Evolutionary conservation across 2,329 filamentous ascomycete species (phyloP).

Genomic region (Penicillium digitatum): DNA sequence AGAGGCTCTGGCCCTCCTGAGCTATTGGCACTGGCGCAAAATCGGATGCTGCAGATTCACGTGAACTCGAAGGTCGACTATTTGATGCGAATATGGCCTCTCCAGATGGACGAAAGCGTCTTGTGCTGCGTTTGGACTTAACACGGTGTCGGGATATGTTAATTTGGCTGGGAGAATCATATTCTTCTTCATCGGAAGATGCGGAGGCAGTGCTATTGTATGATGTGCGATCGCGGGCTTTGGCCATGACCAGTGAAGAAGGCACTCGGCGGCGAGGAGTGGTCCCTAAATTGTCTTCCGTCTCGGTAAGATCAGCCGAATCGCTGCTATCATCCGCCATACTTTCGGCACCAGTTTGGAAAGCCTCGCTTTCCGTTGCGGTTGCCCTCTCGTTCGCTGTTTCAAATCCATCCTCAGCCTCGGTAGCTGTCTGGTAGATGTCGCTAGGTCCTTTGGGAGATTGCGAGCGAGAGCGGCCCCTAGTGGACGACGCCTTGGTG

Average conservation of each 20-base stretch:
- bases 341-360: slow-evolving; percentile 85
- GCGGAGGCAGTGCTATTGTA: slow-evolving; percentile 87
- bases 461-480: slow-evolving; percentile 22
- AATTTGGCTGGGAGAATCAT: slow-evolving; percentile 60
- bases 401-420: slow-evolving; percentile 65
- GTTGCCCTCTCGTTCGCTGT: slow-evolving; percentile 71
- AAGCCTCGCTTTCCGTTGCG: slow-evolving; percentile 84
- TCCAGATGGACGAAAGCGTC: slow-evolving; percentile 53
- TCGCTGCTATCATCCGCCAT: slow-evolving; percentile 59
- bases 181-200: slow-evolving; percentile 70
- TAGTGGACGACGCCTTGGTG: slow-evolving; percentile 29
- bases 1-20: slow-evolving; percentile 71
- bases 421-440: slow-evolving; percentile 76
- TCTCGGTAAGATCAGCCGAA: slow-evolving; percentile 79
- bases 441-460: slow-evolving; percentile 55
- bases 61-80: slow-evolving; percentile 40
- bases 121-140: slow-evolving; percentile 62
- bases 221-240: slow-evolving; percentile 59
- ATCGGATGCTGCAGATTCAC: slow-evolving; percentile 53
- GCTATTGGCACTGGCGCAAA: slow-evolving; percentile 47
- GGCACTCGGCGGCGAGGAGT: slow-evolving; percentile 40
- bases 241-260: slow-evolving; percentile 40
- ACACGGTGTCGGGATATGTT: slow-evolving; percentile 68
- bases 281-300: slow-evolving; percentile 56
- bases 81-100: slow-evolving; percentile 42